phyloP scores from a whole-genome alignment of 2,329 filamentous ascomycete species.

The Cladophialophora bantiana region DNA sequence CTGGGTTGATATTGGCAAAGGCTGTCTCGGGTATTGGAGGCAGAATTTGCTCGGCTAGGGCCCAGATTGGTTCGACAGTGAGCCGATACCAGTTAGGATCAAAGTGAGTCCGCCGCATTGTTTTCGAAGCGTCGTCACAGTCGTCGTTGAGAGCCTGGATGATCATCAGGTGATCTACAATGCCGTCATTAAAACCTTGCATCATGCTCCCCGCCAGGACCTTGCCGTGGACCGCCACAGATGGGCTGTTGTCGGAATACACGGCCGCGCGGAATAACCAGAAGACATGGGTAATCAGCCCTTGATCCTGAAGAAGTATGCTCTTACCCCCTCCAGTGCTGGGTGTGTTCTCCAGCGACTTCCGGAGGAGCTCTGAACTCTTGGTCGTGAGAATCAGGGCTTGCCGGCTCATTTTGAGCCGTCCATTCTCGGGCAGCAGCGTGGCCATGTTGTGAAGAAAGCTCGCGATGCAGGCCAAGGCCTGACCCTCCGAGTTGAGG shows the following conservation, averaged over 20 bases:
- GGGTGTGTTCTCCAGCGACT: not conserved
- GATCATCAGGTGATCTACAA: conserved; percentile 13
- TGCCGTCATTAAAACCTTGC: conserved; percentile 10
- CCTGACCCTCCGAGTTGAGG: not conserved
- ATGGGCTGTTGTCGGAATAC: not conserved
- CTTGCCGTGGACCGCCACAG: conserved; percentile 5
- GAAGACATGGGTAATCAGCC: conserved; percentile 14
- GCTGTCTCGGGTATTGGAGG: not conserved
- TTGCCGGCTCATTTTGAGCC: not conserved
- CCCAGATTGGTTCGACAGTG: conserved; percentile 8
- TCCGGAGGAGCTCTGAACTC: conserved; percentile 4
- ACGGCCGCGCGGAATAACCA: conserved; percentile 15
- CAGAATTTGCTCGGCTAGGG: conserved; percentile 10
- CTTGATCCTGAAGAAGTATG: not conserved
- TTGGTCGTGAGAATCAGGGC: conserved; percentile 6
- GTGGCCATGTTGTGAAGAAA: conserved; percentile 15
- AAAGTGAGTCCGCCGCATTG: conserved; percentile 11
- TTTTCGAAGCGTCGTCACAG: conserved; percentile 4
- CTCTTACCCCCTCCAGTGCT: not conserved
- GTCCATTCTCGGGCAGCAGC: conserved; percentile 5
- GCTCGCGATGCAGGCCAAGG: conserved; percentile 11
- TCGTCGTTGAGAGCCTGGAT: conserved; percentile 16
- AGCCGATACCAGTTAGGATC: not conserved
- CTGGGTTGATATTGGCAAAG: not conserved
- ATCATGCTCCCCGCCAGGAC: conserved; percentile 10